These are phyloP conservation scores for Aspergillus carlsbadensis DNA, from an alignment of 495 filamentous ascomycete species.

Conservation along the genomic window DNA sequence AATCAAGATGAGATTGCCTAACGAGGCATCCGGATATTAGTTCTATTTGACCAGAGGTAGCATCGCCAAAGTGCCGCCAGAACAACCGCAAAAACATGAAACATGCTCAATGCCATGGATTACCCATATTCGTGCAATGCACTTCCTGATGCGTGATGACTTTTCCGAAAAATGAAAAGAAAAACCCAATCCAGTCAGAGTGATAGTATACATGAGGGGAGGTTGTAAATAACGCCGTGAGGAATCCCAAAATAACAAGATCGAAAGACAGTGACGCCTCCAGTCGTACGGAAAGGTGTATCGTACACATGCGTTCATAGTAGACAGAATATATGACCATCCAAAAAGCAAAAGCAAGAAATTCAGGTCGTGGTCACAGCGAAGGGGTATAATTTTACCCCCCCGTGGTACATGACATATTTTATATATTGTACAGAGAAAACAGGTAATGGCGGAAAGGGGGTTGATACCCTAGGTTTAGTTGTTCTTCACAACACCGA, in stretches of 20 bases:
- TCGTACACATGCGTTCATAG: conserved; percentile 42
- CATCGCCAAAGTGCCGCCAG: not conserved
- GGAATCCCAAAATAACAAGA: conserved; percentile 20
- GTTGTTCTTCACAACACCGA: conserved; percentile 80
- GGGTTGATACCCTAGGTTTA: conserved; percentile 29
- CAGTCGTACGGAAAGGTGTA: conserved; percentile 38
- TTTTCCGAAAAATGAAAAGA: conserved; percentile 9
- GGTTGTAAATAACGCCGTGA: conserved; percentile 19
- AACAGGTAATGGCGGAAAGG: conserved; percentile 12
- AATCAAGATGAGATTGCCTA: not conserved
- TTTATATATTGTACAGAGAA: conserved; percentile 47
- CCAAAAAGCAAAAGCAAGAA: conserved; percentile 15
- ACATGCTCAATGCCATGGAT: conserved; percentile 17
- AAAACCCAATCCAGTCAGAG: conserved; percentile 13
- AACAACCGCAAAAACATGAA: conserved; percentile 3
- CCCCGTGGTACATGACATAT: conserved; percentile 31
- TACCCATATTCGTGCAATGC: conserved; percentile 15
- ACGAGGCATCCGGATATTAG: too few relatives aligned
- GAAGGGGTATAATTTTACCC: conserved; percentile 11
- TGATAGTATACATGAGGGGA: conserved; percentile 44
- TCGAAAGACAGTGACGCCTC: conserved; percentile 38
- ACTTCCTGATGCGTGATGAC: conserved; percentile 12
- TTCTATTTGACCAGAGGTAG: conserved; percentile 5
- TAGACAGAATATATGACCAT: conserved; percentile 18
- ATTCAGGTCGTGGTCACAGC: conserved; percentile 18